phyloP scores from a whole-genome alignment of 257 asterid genomes.

The Lycium barbarum region DNA sequence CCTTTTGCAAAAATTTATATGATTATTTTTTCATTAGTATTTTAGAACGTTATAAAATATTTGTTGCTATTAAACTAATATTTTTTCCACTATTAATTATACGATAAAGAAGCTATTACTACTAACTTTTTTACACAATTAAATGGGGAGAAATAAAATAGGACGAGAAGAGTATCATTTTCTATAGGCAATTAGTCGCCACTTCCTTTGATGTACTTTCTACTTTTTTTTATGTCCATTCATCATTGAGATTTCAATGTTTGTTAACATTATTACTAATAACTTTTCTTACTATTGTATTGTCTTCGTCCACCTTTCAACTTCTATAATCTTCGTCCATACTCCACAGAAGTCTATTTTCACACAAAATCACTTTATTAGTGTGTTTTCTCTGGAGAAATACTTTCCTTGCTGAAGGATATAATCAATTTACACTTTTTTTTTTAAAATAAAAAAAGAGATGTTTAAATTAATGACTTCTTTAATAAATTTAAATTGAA shows the following conservation, averaged over 20 bases:
- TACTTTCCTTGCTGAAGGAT: conserved; percentile 10
- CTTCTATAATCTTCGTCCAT: conserved; percentile 23
- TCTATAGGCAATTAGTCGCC: background rate
- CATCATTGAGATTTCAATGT: conserved; percentile 5
- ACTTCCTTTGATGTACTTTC: background rate
- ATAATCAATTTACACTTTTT: background rate
- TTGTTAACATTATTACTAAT: background rate
- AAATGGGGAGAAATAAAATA: background rate
- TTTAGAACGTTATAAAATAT: background rate
- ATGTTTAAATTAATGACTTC: background rate
- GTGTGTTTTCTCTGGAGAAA: background rate
- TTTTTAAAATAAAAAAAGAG: background rate
- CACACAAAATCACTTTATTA: conserved; percentile 15
- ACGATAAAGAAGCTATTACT: background rate
- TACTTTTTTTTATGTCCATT: background rate
- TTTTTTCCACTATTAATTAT: background rate
- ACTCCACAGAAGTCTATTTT: conserved; percentile 17
- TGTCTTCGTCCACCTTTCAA: conserved; percentile 13
- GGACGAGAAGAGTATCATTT: background rate
- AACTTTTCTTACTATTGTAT: background rate
- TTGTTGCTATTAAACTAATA: background rate
- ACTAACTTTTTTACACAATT: background rate
- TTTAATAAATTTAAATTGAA: too few species aligned
- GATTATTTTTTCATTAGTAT: too few species aligned
- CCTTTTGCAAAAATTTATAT: background rate